These are phyloP conservation scores for Colletotrichum sp. DNA, from an alignment of 2,329 filamentous ascomycete species.

Conservation along the genomic window DNA sequence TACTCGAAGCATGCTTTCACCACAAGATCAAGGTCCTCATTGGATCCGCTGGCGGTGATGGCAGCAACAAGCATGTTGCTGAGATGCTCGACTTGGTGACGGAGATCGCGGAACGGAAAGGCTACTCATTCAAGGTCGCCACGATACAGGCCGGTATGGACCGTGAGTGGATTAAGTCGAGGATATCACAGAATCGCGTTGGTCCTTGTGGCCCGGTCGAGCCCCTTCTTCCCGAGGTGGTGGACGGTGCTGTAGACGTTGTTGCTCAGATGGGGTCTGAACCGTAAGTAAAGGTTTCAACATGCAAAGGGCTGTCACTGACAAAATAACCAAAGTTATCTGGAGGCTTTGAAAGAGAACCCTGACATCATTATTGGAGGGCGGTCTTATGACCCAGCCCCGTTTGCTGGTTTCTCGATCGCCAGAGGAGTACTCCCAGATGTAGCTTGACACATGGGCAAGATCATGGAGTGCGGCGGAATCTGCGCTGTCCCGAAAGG, in stretches of 20 bases:
- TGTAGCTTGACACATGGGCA: constrained; percentile 52
- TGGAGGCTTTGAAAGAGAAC: constrained; percentile 41
- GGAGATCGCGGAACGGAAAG: constrained; percentile 32
- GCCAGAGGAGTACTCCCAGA: constrained; percentile 14
- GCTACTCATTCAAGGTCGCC: constrained; percentile 32
- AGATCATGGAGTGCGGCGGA: constrained; percentile 60
- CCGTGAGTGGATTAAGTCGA: constrained; percentile 29
- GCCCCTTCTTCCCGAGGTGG: constrained; percentile 25
- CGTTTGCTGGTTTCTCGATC: constrained; percentile 38
- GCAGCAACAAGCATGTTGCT: constrained; percentile 44
- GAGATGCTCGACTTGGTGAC: constrained; percentile 41
- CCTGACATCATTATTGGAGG: constrained; percentile 53
- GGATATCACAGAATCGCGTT: constrained; percentile 28
- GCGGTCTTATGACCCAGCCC: constrained; percentile 44
- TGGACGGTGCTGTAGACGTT: constrained; percentile 40
- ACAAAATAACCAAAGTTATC: constrained; percentile 23
- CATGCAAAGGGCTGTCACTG: neutral
- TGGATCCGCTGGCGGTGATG: constrained; percentile 52
- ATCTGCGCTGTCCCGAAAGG: constrained; percentile 53
- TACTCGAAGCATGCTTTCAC: constrained; percentile 37
- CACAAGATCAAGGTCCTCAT: constrained; percentile 45
- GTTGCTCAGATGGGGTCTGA: constrained; percentile 53
- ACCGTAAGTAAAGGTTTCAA: constrained; percentile 32
- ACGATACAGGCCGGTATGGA: constrained; percentile 37
- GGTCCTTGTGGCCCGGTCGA: constrained; percentile 38